Evolutionary conservation across 75 land plant genomes (phyloP).

Genomic region (Pinus tabuliformis): DNA sequence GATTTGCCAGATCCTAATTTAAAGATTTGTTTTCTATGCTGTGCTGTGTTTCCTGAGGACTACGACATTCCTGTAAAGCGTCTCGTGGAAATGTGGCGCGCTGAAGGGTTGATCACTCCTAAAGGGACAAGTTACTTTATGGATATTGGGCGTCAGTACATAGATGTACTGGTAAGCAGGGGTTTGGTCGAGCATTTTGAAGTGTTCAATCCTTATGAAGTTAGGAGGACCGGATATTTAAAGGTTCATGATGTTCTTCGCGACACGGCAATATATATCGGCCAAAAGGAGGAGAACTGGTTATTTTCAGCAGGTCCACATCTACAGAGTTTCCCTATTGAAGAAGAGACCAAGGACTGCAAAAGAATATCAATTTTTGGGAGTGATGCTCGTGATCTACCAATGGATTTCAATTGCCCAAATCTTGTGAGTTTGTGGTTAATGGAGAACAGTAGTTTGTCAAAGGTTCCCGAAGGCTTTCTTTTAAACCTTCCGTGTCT

Average conservation of each 20-base stretch:
- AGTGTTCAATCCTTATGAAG: too few species aligned
- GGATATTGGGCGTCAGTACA: neutral
- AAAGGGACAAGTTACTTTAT: neutral
- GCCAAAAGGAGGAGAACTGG: too few species aligned
- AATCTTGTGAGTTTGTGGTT: neutral
- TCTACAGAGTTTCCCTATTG: neutral
- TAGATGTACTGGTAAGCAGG: neutral
- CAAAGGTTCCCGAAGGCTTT: neutral
- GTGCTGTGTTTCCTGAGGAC: neutral
- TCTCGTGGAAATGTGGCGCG: neutral
- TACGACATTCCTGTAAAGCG: neutral
- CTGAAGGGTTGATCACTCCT: neutral
- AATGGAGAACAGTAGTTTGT: neutral
- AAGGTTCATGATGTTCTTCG: too few species aligned
- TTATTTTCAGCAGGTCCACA: too few species aligned
- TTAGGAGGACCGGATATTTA: too few species aligned
- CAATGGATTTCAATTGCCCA: neutral
- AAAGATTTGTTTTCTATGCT: neutral
- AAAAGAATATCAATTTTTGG: neutral
- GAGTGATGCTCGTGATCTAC: neutral
- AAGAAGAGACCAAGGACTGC: neutral
- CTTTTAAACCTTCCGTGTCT: neutral
- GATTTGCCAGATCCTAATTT: too few species aligned
- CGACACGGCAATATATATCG: too few species aligned
- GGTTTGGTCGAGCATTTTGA: neutral